phyloP scores from a whole-genome alignment of 2,329 filamentous ascomycete genomes.

The Grosmannia clavigera region DNA sequence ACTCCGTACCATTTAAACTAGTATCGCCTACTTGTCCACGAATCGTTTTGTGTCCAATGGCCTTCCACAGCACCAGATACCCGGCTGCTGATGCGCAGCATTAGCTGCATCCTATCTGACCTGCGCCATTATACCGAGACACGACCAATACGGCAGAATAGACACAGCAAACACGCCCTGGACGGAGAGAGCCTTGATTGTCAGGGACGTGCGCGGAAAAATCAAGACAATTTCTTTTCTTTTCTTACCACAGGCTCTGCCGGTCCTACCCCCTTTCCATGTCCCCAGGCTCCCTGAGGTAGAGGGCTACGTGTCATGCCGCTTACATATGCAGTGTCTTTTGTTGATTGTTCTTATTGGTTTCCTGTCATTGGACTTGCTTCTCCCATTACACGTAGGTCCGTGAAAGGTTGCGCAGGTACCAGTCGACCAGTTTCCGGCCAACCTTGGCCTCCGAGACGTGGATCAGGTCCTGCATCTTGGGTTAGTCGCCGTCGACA shows the following conservation, averaged over 20 bases:
- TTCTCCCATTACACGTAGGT: slow-evolving; percentile 56
- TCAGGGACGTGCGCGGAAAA: neutral
- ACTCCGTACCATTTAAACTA: neutral
- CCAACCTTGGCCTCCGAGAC: slow-evolving; percentile 98
- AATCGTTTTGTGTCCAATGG: neutral
- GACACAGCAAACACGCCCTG: neutral
- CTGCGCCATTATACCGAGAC: neutral
- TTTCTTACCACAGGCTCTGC: neutral
- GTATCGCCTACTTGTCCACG: neutral
- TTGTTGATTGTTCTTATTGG: neutral
- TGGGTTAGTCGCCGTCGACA: neutral
- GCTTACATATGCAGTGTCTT: neutral
- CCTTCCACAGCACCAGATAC: neutral
- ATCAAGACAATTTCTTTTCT: neutral
- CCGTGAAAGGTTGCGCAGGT: slow-evolving; percentile 88
- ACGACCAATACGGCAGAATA: neutral
- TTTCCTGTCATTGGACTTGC: neutral
- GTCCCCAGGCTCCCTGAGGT: neutral
- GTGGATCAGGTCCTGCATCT: slow-evolving; percentile 76
- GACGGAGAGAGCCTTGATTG: no score
- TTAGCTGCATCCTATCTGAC: neutral
- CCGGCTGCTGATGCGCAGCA: no score
- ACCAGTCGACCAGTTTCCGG: slow-evolving; percentile 96
- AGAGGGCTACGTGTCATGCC: neutral
- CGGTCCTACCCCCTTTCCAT: neutral